phyloP scores from a whole-genome alignment of 1,284 basidiomycete species.

The Puccinia hordei region DNA sequence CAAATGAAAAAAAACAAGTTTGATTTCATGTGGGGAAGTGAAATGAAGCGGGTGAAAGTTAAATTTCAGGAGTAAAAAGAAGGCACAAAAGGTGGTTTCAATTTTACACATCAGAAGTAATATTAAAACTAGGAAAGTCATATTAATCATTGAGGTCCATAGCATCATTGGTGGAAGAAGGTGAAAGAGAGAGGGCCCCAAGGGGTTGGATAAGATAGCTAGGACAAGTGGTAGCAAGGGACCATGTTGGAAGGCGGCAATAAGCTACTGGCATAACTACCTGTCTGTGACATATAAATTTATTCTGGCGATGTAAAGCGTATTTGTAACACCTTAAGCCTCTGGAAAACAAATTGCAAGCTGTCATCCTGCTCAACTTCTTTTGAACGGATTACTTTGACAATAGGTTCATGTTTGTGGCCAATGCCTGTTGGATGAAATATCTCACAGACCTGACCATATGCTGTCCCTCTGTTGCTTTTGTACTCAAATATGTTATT shows the following conservation, averaged over 20 bases:
- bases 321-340: neutral
- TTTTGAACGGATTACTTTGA: neutral
- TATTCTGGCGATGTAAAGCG: too few species aligned
- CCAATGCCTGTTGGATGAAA: neutral
- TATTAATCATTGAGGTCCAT: neutral
- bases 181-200: neutral
- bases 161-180: too few species aligned
- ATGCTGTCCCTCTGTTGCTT: too few species aligned
- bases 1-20: too few species aligned
- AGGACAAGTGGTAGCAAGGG: neutral
- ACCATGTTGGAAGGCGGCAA: neutral
- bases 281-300: neutral
- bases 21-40: too few species aligned
- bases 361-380: neutral
- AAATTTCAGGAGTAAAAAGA: too few species aligned
- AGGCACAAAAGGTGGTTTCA: too few species aligned
- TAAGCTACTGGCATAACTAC: neutral
- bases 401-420: neutral
- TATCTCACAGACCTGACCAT: neutral
- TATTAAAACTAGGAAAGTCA: too few species aligned
- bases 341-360: neutral
- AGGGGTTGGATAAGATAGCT: neutral
- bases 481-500: neutral
- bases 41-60: too few species aligned
- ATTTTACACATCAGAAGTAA: too few species aligned